Conservation (phyloP, 331 rosid species). For the Rosa hybrid region DNA sequence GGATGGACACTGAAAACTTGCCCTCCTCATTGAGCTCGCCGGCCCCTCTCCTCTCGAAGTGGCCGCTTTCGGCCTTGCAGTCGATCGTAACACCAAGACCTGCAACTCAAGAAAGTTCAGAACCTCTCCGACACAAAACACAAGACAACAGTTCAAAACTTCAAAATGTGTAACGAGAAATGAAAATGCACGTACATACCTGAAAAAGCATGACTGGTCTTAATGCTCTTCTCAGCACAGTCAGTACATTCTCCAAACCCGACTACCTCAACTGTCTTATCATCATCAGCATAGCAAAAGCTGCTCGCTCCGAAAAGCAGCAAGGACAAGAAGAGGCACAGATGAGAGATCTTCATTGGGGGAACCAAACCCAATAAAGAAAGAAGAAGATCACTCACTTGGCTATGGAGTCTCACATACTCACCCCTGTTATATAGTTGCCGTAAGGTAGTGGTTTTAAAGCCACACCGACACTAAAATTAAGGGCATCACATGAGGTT, state of each 20-base stretch:
- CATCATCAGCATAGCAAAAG: slow-evolving; percentile 52
- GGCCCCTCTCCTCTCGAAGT: slow-evolving; percentile 54
- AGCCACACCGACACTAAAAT: slow-evolving; percentile 56
- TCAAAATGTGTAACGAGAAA: not conserved
- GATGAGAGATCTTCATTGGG: slow-evolving; percentile 50
- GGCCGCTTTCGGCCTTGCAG: slow-evolving; percentile 65
- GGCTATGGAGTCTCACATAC: slow-evolving; percentile 2
- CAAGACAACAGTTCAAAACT: not conserved
- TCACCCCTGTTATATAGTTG: slow-evolving; percentile 49
- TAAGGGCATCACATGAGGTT: slow-evolving; percentile 68
- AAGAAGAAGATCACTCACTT: not conserved
- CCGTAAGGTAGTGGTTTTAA: not conserved
- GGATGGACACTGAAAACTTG: slow-evolving; percentile 63
- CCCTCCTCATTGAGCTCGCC: slow-evolving; percentile 69
- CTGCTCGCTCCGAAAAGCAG: slow-evolving; percentile 41
- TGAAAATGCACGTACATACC: slow-evolving; percentile 42
- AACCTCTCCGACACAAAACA: not conserved
- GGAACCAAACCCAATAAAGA: slow-evolving; percentile 3
- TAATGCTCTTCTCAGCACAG: slow-evolving; percentile 56
- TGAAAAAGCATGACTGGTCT: slow-evolving; percentile 63
- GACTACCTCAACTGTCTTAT: slow-evolving; percentile 59
- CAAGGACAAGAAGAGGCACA: slow-evolving; percentile 52
- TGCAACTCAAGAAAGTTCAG: slow-evolving; percentile 18
- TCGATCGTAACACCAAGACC: slow-evolving; percentile 74
- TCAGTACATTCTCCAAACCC: slow-evolving; percentile 86